phyloP scores from a whole-genome alignment of 495 filamentous ascomycete species.

The Penicillium maclennaniae region DNA sequence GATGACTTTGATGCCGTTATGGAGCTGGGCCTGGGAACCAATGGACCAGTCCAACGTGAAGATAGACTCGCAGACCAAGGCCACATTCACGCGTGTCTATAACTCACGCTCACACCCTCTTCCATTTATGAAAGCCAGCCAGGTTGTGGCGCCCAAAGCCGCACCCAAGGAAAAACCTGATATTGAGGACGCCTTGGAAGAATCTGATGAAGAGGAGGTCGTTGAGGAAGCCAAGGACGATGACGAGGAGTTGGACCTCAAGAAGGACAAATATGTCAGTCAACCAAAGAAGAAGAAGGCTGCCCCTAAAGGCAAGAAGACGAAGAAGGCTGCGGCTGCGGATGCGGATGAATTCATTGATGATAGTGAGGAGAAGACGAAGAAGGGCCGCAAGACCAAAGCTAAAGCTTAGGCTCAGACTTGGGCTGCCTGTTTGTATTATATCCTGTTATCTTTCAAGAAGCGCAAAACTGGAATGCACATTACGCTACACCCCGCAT shows the following conservation, averaged over 20 bases:
- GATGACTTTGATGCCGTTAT: conserved; percentile 92
- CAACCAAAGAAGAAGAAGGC: conserved; percentile 75
- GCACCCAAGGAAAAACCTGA: conserved; percentile 77
- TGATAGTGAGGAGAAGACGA: conserved; percentile 50
- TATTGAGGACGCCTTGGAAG: conserved; percentile 92
- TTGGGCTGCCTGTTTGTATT: conserved; percentile 10
- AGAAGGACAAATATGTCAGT: conserved; percentile 96
- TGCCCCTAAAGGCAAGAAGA: conserved; percentile 52
- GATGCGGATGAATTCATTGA: conserved; percentile 40
- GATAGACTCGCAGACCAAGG: conserved; percentile 79
- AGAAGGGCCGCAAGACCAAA: conserved; percentile 45
- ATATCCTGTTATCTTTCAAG: background rate
- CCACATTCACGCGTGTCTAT: conserved; percentile 86
- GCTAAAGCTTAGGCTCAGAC: conserved; percentile 42
- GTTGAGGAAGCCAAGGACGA: conserved; percentile 58
- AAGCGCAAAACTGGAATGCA: background rate
- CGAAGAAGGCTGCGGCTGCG: conserved; percentile 44
- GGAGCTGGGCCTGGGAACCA: conserved; percentile 81
- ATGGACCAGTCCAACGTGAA: conserved; percentile 70
- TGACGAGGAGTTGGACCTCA: conserved; percentile 70
- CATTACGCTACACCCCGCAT: background rate
- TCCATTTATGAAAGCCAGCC: conserved; percentile 92
- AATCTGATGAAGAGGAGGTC: conserved; percentile 71
- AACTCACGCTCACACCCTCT: conserved; percentile 83
- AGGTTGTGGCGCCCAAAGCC: conserved; percentile 65